Percentiles rank a stretch among this genome's conserved stretches.
phyloP scores from a whole-genome alignment of 306 rosid genomes.

The Erythrophleum fordii region DNA sequence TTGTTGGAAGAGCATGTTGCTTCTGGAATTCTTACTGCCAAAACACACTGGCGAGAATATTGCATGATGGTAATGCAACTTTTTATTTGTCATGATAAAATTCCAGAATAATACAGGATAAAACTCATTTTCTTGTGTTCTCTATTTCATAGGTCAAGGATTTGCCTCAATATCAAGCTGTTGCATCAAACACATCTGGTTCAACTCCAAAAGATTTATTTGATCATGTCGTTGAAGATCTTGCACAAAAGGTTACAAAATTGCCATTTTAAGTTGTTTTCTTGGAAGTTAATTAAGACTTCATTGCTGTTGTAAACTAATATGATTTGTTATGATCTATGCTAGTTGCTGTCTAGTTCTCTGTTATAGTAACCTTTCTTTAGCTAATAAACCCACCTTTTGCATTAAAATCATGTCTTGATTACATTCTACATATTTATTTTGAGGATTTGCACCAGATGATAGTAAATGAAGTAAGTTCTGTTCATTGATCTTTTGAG shows the following conservation, averaged over 20 bases:
- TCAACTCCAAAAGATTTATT: constrained; percentile 94
- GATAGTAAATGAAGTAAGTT: not conserved
- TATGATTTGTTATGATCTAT: constrained; percentile 12
- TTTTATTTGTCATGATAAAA: constrained; percentile 16
- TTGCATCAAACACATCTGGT: constrained; percentile 87
- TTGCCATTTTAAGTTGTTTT: constrained; percentile 23
- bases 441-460: constrained; percentile 19
- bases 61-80: constrained; percentile 70
- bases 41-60: constrained; percentile 89
- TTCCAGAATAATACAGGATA: constrained; percentile 18
- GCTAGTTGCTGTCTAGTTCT: constrained; percentile 2
- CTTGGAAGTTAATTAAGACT: constrained; percentile 16
- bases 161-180: constrained; percentile 89
- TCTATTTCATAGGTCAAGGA: constrained; percentile 70
- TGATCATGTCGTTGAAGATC: constrained; percentile 82
- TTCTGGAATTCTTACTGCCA: constrained; percentile 78
- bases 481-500: constrained; percentile 2
- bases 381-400: not conserved
- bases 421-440: constrained; percentile 13
- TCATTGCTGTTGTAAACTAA: constrained; percentile 1
- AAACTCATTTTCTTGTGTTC: constrained; percentile 25
- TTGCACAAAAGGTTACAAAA: constrained; percentile 71
- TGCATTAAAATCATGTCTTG: constrained; percentile 24
- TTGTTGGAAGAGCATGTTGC: constrained; percentile 82
- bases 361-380: constrained; percentile 24